A percentile compares a stretch with the other conserved stretches of the same genome.
Conservation (phyloP, 2,329 filamentous ascomycete species). For the Pezicula carpinea region DNA sequence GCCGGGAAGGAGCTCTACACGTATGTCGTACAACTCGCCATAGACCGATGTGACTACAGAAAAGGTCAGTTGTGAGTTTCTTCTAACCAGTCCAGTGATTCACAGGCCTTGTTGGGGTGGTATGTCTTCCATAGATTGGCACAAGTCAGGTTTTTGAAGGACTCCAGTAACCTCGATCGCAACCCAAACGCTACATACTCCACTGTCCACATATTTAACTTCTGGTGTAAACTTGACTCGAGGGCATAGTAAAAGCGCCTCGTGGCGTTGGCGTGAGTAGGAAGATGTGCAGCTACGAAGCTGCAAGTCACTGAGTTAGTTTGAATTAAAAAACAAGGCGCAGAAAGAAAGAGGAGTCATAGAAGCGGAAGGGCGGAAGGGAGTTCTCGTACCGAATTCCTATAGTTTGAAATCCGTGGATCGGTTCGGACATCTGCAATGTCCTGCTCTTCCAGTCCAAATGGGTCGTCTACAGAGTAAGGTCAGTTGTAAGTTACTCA, state of each 20-base stretch:
- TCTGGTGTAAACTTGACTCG: slow-evolving; percentile 28
- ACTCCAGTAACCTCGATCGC: slow-evolving; percentile 31
- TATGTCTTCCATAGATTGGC: slow-evolving; percentile 2
- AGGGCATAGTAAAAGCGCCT: slow-evolving; percentile 21
- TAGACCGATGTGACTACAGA: slow-evolving; percentile 13
- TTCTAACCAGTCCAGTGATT: neutral
- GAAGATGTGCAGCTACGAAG: neutral
- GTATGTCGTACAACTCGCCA: slow-evolving; percentile 25
- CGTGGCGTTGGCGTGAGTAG: neutral
- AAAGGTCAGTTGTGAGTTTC: neutral
- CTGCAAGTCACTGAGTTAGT: no score
- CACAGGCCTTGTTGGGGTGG: neutral
- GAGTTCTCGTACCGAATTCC: slow-evolving; percentile 7
- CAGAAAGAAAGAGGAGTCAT: neutral
- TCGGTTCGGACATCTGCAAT: slow-evolving; percentile 15
- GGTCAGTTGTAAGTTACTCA: slow-evolving; percentile 3
- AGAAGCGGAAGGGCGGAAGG: slow-evolving; percentile 3
- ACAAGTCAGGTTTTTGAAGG: slow-evolving; percentile 18
- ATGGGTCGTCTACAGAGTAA: slow-evolving; percentile 5
- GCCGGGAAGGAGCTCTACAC: slow-evolving; percentile 21
- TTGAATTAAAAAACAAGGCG: no score
- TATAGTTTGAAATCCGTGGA: slow-evolving; percentile 8
- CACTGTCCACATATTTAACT: slow-evolving; percentile 23
- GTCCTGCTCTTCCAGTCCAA: slow-evolving; percentile 13
- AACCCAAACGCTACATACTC: slow-evolving; percentile 28